Base-by-base conservation (phyloP, 306 rosid genomes). In the Hippophae rhamnoides region DNA sequence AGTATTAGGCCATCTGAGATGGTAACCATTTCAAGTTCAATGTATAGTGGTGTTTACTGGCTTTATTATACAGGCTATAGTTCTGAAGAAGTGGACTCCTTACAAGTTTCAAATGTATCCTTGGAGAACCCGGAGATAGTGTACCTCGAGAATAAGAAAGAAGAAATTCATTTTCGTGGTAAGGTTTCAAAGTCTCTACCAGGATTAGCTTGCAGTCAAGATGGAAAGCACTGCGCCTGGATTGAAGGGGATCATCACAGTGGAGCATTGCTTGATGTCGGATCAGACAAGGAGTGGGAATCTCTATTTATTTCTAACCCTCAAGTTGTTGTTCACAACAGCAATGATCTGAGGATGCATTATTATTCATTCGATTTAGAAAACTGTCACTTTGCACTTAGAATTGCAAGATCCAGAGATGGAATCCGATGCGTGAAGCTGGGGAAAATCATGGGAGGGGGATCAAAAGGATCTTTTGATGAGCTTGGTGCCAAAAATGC, bases 351-450 rank as follows among this genome's bases (percentile, higher is more conserved):
- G 0, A 79, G 97, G 76, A 79, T 89, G 86, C 85, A 89, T 58
- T 89, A 89, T 58, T 95, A 89, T 71, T 86, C 95, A 9, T 81
- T 85, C 64, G 87, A 89, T 66, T 51, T 52, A 13, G 75, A 65
- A 43, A 79, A 61, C 9, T 81, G 84, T 49, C 69, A 81, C 7
- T 81, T 79, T 68, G 67, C 72, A 6, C 44, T 86, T 57, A 92
- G 97, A n/a, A 72, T 86, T 50, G 85, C 92, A 5, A 89, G 97
- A 72, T 86, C 92, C 40, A 86, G 89, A 68, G 97, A 89, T 74
- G 97, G 92, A 48, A 81, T 83, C 13, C 79, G 58, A 73, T 89
- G 95, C 90, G 60, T 86, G 55, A 86, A 86, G 60, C 53, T 86
- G 66, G 89, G 95, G 73, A 86, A 79, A 56, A 82, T 83, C 51